phyloP scores from a whole-genome alignment of 1,284 basidiomycete genomes.

The Ustilago tritici region DNA sequence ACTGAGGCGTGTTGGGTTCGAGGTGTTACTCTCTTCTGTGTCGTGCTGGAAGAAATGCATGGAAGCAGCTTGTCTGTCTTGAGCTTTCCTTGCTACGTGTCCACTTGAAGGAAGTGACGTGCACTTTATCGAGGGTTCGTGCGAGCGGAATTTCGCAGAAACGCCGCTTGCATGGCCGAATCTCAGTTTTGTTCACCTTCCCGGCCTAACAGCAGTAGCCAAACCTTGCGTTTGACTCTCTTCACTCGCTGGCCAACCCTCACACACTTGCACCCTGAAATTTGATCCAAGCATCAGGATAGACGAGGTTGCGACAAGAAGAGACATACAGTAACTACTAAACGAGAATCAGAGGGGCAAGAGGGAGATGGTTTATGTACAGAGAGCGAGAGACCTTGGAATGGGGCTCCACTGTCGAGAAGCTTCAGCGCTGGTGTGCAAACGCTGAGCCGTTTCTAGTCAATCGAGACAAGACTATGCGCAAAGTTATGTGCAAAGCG shows the following conservation, averaged over 20 bases:
- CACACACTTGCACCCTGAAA: too few relatives aligned
- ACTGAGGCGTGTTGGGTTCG: background rate
- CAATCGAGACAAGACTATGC: background rate
- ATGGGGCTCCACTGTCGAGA: background rate
- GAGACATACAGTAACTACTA: constrained; percentile 13
- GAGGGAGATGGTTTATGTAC: constrained; percentile 29
- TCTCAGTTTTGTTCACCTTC: background rate
- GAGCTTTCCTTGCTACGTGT: constrained; percentile 27
- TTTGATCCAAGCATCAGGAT: background rate
- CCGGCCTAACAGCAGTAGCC: background rate
- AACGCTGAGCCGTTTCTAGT: background rate
- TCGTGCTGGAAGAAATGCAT: constrained; percentile 34
- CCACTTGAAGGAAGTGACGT: constrained; percentile 32
- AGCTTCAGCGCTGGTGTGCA: background rate
- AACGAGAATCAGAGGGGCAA: constrained; percentile 3
- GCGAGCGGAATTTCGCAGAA: constrained; percentile 16
- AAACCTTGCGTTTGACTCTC: background rate
- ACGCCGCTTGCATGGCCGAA: constrained; percentile 6
- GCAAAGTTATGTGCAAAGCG: background rate
- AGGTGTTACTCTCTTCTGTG: constrained; percentile 22
- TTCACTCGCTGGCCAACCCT: too few relatives aligned
- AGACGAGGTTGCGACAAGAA: constrained; percentile 7
- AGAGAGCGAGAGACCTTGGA: constrained; percentile 14
- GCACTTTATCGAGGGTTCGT: constrained; percentile 19
- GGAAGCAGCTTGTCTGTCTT: constrained; percentile 8